Evolutionary conservation across 441 rosid species (phyloP).

Genomic region (Daphne laureola): DNA sequence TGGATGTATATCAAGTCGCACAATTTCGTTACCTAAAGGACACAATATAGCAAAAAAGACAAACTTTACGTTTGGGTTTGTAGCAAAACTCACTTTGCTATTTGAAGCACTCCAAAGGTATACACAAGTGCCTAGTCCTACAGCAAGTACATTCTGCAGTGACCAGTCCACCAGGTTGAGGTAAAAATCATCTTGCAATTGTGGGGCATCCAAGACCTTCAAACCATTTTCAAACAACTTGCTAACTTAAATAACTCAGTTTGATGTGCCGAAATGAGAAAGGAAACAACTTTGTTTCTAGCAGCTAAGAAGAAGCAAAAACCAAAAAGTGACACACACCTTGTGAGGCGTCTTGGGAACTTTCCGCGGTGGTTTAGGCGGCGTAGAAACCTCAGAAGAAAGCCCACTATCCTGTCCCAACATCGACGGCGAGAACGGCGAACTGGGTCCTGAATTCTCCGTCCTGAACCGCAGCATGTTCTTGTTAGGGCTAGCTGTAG

Average conservation of each 20-base stretch:
- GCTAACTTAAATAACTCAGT: no score
- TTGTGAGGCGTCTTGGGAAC: constrained; percentile 97
- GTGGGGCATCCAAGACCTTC: constrained; percentile 97
- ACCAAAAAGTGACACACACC: constrained; percentile 26
- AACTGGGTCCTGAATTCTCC: constrained; percentile 64
- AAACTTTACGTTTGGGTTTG: neutral
- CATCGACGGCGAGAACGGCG: constrained; percentile 80
- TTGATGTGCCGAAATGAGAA: no score
- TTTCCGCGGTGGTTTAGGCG: constrained; percentile 84
- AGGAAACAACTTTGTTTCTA: neutral
- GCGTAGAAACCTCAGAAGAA: constrained; percentile 61
- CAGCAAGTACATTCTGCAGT: constrained; percentile 92
- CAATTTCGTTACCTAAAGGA: constrained; percentile 79
- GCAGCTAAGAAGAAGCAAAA: neutral
- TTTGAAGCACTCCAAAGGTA: constrained; percentile 95
- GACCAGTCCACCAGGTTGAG: constrained; percentile 98
- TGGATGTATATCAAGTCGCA: constrained; percentile 69
- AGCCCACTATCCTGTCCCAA: constrained; percentile 56
- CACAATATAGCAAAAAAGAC: constrained; percentile 6
- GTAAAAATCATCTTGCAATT: constrained; percentile 95
- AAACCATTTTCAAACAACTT: constrained; percentile 8
- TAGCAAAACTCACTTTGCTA: constrained; percentile 57
- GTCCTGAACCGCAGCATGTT: constrained; percentile 89
- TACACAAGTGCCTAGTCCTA: constrained; percentile 92
- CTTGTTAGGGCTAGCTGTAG: constrained; percentile 58